Evolutionary conservation across 2,329 filamentous ascomycete genomes (phyloP).

Genomic region (Sporothrix inflata): DNA sequence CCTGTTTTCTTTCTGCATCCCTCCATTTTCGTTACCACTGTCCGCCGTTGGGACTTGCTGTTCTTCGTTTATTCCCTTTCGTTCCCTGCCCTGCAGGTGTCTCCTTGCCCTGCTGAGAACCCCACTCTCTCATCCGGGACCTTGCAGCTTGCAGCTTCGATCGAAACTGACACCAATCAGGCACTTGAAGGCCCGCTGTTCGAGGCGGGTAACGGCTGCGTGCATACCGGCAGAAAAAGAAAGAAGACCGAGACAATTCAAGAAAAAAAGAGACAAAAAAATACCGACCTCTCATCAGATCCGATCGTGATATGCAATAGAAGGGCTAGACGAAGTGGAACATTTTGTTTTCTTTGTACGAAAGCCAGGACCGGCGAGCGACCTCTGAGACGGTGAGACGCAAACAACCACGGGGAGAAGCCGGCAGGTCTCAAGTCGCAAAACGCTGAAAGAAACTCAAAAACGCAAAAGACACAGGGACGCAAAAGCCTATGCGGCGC

Average conservation of each 20-base stretch:
- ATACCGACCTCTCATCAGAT: not conserved
- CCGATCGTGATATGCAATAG: not conserved
- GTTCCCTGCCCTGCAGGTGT: not conserved
- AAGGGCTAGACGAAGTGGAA: not conserved
- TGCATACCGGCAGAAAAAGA: slow-evolving; percentile 18
- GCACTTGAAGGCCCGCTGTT: slow-evolving; percentile 13
- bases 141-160: slow-evolving; percentile 31
- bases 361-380: not conserved
- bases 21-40: not conserved
- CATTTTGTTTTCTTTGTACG: not conserved
- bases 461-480: not conserved
- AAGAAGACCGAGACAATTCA: not conserved
- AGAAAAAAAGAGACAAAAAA: not conserved
- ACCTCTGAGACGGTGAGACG: slow-evolving; percentile 9
- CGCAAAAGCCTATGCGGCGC: not conserved
- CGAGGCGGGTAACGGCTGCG: not conserved
- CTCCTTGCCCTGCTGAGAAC: not conserved
- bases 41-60: not conserved
- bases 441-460: not conserved
- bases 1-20: not conserved
- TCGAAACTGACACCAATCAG: slow-evolving; percentile 25
- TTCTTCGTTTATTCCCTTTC: not conserved
- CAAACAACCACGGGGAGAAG: not conserved
- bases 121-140: slow-evolving; percentile 25
- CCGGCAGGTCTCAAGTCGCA: not conserved